These are phyloP conservation scores for Sabuloglossum arenarium DNA, from an alignment of 495 filamentous ascomycete genomes.

Conservation along the genomic window DNA sequence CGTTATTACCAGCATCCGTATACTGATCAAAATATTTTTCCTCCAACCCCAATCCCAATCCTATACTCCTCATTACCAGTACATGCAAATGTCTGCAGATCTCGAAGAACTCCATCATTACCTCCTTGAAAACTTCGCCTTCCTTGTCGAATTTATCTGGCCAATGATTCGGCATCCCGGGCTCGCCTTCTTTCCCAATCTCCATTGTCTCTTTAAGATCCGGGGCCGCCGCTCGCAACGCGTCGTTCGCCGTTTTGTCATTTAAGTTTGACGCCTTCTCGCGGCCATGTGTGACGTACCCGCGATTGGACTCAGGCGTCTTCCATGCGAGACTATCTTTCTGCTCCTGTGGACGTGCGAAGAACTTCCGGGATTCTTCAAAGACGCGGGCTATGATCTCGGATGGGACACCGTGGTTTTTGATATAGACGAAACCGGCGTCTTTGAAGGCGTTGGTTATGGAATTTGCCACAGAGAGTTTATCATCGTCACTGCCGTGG, in stretches of 20 bases:
- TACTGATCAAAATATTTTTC: conserved; percentile 59
- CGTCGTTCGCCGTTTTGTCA: conserved; percentile 34
- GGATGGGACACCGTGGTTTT: conserved; percentile 48
- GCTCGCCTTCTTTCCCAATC: conserved; percentile 56
- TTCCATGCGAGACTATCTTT: conserved; percentile 52
- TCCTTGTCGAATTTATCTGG: too few species aligned
- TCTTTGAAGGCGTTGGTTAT: conserved; percentile 64
- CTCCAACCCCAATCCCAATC: conserved; percentile 57
- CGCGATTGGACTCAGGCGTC: conserved; percentile 22
- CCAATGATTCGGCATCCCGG: conserved; percentile 59
- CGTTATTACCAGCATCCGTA: conserved; percentile 61
- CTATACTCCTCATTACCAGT: conserved; percentile 74
- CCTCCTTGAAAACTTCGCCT: conserved; percentile 42
- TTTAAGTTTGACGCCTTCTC: conserved; percentile 52
- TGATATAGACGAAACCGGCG: conserved; percentile 83
- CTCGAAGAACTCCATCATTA: conserved; percentile 52
- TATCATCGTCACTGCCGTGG: conserved; percentile 35
- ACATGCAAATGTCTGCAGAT: conserved; percentile 55
- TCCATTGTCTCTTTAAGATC: conserved; percentile 77
- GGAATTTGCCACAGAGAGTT: conserved; percentile 40
- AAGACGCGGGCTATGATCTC: conserved; percentile 42
- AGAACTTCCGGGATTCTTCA: conserved; percentile 52
- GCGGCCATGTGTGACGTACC: conserved; percentile 53
- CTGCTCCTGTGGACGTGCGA: conserved; percentile 39
- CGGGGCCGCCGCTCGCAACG: conserved; percentile 33